Percentiles rank a stretch among this genome's conserved stretches.
Conservation (phyloP, 169 alveolate species). For the Amoebophrya sp. region DNA sequence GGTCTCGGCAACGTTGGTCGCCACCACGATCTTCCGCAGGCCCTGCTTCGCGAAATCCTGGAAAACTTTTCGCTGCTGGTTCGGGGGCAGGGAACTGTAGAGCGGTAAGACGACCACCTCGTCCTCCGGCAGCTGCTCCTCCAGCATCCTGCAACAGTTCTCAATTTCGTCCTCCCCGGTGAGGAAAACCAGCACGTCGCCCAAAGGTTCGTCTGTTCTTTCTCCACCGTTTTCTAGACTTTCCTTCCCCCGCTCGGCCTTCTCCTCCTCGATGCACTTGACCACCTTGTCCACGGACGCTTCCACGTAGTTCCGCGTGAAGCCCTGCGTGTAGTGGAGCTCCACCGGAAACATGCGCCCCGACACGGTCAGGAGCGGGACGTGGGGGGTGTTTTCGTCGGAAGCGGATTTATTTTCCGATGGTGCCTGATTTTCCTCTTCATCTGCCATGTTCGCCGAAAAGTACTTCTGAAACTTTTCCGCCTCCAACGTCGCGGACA, state of each 20-base stretch:
- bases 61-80: slow-evolving; percentile 86
- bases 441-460: not conserved
- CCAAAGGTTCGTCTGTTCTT: slow-evolving; percentile 63
- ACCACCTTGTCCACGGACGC: not conserved
- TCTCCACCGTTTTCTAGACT: no score
- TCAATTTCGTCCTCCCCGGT: slow-evolving; percentile 99
- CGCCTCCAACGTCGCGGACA: slow-evolving; percentile 96
- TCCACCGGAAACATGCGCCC: slow-evolving; percentile 97
- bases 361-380: slow-evolving; percentile 94
- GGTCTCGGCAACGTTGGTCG: slow-evolving; percentile 99
- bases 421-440: not conserved
- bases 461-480: slow-evolving; percentile 91
- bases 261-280: not conserved
- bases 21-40: slow-evolving; percentile 82
- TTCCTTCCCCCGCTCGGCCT: not conserved
- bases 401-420: slow-evolving; percentile 42
- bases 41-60: slow-evolving; percentile 51
- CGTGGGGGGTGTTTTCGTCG: slow-evolving; percentile 64
- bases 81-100: slow-evolving; percentile 93
- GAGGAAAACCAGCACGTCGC: slow-evolving; percentile 94
- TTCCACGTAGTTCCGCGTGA: not conserved
- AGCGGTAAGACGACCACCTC: slow-evolving; percentile 75
- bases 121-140: slow-evolving; percentile 34
- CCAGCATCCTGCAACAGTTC: slow-evolving; percentile 68
- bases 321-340: slow-evolving; percentile 47